phyloP scores from a whole-genome alignment of 1,284 basidiomycete species.

The Chalciporus sp. region DNA sequence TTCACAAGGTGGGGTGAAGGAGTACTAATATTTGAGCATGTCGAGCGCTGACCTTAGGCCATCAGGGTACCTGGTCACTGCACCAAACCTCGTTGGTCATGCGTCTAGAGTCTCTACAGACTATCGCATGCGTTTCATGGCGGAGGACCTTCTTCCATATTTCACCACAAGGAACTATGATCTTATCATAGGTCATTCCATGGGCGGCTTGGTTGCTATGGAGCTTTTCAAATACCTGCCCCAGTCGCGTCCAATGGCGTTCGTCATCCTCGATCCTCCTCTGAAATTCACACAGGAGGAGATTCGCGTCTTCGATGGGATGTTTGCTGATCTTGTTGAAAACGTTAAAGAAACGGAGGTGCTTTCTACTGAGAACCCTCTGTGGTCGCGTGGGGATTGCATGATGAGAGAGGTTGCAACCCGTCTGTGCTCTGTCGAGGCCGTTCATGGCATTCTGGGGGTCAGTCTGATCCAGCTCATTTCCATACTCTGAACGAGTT shows the following conservation, averaged over 20 bases:
- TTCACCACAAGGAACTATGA: conserved; percentile 17
- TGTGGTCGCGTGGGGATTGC: conserved; percentile 22
- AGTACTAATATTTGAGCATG: no score
- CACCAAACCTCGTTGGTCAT: conserved; percentile 30
- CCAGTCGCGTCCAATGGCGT: conserved; percentile 11
- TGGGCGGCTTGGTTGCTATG: conserved; percentile 18
- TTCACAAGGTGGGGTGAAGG: no score
- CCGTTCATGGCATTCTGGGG: conserved; percentile 7
- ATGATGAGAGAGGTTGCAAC: conserved; percentile 19
- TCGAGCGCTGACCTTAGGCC: background rate
- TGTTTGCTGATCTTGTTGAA: background rate
- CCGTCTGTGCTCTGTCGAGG: conserved; percentile 14
- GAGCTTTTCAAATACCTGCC: conserved; percentile 21
- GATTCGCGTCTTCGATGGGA: background rate
- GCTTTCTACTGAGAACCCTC: conserved; percentile 14
- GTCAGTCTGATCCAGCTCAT: conserved; percentile 4
- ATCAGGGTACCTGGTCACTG: conserved; percentile 13
- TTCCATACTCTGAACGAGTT: no score
- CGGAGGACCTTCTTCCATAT: conserved; percentile 25
- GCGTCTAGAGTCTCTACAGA: conserved; percentile 14
- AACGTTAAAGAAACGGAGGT: conserved; percentile 7
- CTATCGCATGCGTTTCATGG: conserved; percentile 18
- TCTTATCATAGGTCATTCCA: conserved; percentile 28
- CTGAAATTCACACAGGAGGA: conserved; percentile 1
- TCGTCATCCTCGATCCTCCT: conserved; percentile 29